Conservation (phyloP, 352 stramenopile genomes). For the Phytophthora chlamydospora region DNA sequence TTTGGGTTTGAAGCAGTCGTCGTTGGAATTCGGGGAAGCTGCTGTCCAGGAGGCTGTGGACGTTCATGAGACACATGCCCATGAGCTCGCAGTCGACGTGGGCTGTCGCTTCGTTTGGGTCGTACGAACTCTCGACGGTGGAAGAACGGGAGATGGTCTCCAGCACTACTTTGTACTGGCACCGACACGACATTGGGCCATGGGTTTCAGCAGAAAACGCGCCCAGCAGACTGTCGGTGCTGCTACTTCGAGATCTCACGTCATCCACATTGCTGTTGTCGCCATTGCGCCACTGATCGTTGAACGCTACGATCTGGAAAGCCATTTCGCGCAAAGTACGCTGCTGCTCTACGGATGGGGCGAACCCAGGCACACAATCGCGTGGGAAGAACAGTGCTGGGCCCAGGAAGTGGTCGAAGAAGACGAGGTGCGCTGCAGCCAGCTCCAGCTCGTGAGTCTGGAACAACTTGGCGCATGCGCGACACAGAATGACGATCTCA, state of each 20-base stretch:
- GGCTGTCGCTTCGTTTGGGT: slow-evolving; percentile 13
- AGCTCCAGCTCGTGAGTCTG: slow-evolving; percentile 14
- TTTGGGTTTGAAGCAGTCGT: slow-evolving; percentile 13
- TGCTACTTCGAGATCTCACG: slow-evolving; percentile 15
- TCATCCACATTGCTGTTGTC: not conserved
- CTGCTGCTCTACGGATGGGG: slow-evolving; percentile 16
- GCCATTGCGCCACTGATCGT: slow-evolving; percentile 8
- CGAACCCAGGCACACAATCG: slow-evolving; percentile 15
- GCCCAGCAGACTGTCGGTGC: slow-evolving; percentile 16
- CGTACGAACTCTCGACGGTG: slow-evolving; percentile 27
- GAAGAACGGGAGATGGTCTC: slow-evolving; percentile 22
- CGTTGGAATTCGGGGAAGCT: slow-evolving; percentile 38
- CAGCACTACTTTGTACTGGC: slow-evolving; percentile 32
- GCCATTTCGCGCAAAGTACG: slow-evolving; percentile 19
- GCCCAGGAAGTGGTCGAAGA: slow-evolving; percentile 77
- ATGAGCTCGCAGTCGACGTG: slow-evolving; percentile 54
- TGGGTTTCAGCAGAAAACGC: slow-evolving; percentile 3
- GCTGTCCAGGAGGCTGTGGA: slow-evolving; percentile 65
- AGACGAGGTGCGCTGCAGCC: slow-evolving; percentile 62
- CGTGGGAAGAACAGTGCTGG: slow-evolving; percentile 45
- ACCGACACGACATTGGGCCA: slow-evolving; percentile 6
- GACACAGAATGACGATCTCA: slow-evolving; percentile 67
- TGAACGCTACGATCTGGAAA: slow-evolving; percentile 23
- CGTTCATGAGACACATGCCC: slow-evolving; percentile 62
- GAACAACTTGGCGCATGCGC: slow-evolving; percentile 40